A percentile compares a stretch with the other conserved stretches of the same genome.
These are phyloP conservation scores for Populus hybrid DNA, from an alignment of 441 rosid species.

Conservation along the genomic window DNA sequence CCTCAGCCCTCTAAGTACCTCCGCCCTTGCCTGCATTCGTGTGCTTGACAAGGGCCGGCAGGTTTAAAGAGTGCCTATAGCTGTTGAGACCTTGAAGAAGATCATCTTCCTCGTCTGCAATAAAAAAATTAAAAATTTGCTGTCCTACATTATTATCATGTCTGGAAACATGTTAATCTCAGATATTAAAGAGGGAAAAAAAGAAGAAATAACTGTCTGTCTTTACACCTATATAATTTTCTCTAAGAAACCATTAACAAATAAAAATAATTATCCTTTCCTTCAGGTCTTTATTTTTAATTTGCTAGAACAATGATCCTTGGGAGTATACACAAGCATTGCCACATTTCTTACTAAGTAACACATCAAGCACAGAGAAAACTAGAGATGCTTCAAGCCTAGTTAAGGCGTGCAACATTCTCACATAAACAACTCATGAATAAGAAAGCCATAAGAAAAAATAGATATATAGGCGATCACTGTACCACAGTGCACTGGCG, in stretches of 20 bases:
- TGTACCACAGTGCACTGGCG: conserved; percentile 21
- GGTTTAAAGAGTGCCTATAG: conserved; percentile 45
- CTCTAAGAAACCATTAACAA: neutral
- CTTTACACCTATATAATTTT: neutral
- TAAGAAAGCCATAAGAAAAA: neutral
- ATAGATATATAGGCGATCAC: neutral
- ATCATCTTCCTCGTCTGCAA: conserved; percentile 26
- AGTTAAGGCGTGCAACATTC: neutral
- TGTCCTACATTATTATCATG: neutral
- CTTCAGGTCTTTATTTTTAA: neutral
- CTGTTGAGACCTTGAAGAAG: conserved; percentile 71
- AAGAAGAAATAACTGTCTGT: neutral
- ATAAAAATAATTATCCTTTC: neutral
- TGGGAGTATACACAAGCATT: no score
- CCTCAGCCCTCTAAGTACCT: no score
- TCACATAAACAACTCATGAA: neutral
- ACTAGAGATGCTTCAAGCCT: neutral
- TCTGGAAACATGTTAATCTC: neutral
- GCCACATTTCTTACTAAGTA: no score
- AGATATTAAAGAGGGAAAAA: neutral
- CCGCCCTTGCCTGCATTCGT: conserved; percentile 52
- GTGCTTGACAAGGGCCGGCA: conserved; percentile 44
- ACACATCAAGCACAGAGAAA: neutral
- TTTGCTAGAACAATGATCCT: neutral
- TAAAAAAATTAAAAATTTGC: neutral